Percentiles rank a stretch among this genome's conserved stretches.
Evolutionary conservation across 139 green algal species (phyloP).

Genomic region (Picochlorum costavermella): DNA sequence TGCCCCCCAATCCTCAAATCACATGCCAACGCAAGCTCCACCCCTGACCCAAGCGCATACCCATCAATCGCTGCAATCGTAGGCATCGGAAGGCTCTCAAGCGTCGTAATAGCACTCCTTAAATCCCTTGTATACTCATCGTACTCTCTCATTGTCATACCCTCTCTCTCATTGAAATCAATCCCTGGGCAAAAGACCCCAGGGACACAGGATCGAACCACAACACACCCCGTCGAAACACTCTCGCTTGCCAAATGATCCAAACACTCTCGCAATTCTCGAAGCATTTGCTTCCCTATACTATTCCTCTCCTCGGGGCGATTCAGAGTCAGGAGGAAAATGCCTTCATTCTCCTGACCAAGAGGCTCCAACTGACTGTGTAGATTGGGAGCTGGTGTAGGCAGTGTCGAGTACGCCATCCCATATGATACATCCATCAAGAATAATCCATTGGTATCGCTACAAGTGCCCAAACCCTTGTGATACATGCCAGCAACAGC

Average conservation of each 20-base stretch:
- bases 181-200: conserved; percentile 70
- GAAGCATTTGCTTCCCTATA: conserved; percentile 59
- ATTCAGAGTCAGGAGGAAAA: conserved; percentile 54
- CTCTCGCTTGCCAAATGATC: conserved; percentile 46
- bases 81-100: conserved; percentile 45
- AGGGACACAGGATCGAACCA: conserved; percentile 48
- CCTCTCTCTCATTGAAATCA: conserved; percentile 55
- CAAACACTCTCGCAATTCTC: conserved; percentile 53
- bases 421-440: no score
- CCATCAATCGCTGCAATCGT: conserved; percentile 33
- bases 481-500: no score
- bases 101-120: conserved; percentile 43
- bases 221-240: conserved; percentile 50
- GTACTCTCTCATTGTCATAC: conserved; percentile 62
- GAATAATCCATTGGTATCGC: no score
- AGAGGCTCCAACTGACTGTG: conserved; percentile 54
- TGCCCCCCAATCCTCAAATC: conserved; percentile 58
- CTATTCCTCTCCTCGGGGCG: conserved; percentile 57
- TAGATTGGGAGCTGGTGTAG: conserved; percentile 5
- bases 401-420: no score
- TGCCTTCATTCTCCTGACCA: conserved; percentile 38
- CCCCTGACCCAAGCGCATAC: conserved; percentile 63
- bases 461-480: no score
- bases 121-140: conserved; percentile 59
- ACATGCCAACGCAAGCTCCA: conserved; percentile 75